Evolutionary conservation across 2,329 filamentous ascomycete species (phyloP), one percentile per base, ranked within the genome.

Genomic region (Torrubiella hemipterigena): DNA sequence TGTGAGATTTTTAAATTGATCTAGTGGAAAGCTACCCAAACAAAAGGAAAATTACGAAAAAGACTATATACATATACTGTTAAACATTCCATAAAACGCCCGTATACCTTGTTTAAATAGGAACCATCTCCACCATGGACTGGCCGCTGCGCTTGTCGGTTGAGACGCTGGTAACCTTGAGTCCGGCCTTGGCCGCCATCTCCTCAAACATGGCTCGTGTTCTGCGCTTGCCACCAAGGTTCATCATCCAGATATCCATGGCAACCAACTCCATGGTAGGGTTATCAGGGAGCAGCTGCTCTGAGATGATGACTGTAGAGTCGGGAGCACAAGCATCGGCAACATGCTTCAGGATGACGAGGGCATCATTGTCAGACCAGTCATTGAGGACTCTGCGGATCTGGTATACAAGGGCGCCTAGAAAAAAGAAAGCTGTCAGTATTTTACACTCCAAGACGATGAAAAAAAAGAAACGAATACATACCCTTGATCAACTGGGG

Each of bases 341-440:
- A 4, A 18, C 32, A 8, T 7, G 11, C 19, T 13, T 13, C 18
- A 28, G 23, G 12, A 19, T 20, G n/a, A n/a, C 18, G 4, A 33
- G 19, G 6, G 29, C 16, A 27, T 34, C 32, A 7, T 25, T 17
- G 17, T 34, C 32, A 3, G 21, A 12, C 20, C 30, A 34, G 17
- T 30, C 32, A 27, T 27, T 34, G 27, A 34, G 32, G 7, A 34
- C 22, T 5, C 32, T 21, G 19, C 32, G 32, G 9, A 33, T 14
- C 11, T 25, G 32, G 16, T 33, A 33, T 5, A 33, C 19, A 9
- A 12, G 10, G 11, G 32, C 32, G 7, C 27, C 32, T n/a, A n/a
- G 26, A 6, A 33, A 10, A n/a, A n/a, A n/a, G n/a, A n/a, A n/a
- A n/a, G n/a, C n/a, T n/a, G n/a, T n/a, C n/a, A n/a, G n/a, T n/a